Percentiles rank a stretch among this genome's conserved stretches.
These are phyloP conservation scores for Penicillium polonicum DNA, from an alignment of 2,329 filamentous ascomycete genomes.

Conservation along the genomic window DNA sequence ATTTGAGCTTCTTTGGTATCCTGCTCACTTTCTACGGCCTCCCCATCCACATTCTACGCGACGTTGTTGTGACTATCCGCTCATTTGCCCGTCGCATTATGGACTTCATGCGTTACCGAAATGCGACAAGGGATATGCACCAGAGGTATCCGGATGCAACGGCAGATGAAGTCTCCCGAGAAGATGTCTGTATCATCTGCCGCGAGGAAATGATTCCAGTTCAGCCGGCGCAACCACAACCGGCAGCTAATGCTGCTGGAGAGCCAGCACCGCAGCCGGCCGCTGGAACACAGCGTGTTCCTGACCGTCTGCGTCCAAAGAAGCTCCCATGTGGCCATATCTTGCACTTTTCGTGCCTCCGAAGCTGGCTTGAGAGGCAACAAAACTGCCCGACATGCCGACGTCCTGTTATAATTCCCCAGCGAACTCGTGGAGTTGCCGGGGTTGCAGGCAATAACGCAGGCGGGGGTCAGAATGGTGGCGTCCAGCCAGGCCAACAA, in stretches of 20 bases:
- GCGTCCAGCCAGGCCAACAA: slow-evolving; percentile 41
- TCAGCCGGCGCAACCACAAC: slow-evolving; percentile 54
- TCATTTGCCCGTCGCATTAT: slow-evolving; percentile 88
- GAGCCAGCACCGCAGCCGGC: slow-evolving; percentile 31
- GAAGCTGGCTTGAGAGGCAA: slow-evolving; percentile 95
- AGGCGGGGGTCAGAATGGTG: slow-evolving; percentile 30
- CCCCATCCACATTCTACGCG: slow-evolving; percentile 93
- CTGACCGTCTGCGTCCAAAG: slow-evolving; percentile 85
- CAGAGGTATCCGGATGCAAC: slow-evolving; percentile 85
- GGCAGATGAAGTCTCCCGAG: slow-evolving; percentile 74
- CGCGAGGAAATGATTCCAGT: slow-evolving; percentile 91
- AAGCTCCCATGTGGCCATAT: slow-evolving; percentile 97
- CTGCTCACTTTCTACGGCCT: slow-evolving; percentile 91
- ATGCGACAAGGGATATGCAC: slow-evolving; percentile 92
- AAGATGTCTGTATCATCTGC: slow-evolving; percentile 97
- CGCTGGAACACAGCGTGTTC: slow-evolving; percentile 45
- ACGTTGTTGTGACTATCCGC: slow-evolving; percentile 88
- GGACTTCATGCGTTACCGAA: slow-evolving; percentile 84
- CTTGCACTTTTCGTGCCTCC: slow-evolving; percentile 87
- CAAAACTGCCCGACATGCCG: slow-evolving; percentile 96
- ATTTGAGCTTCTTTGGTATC: slow-evolving; percentile 88
- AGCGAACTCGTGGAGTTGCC: slow-evolving; percentile 33
- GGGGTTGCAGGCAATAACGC: slow-evolving; percentile 29
- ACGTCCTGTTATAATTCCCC: slow-evolving; percentile 66
- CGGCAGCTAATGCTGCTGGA: slow-evolving; percentile 42